These are phyloP conservation scores for Trichophyton verrucosum DNA, from an alignment of 2,329 filamentous ascomycete genomes.

Conservation along the genomic window DNA sequence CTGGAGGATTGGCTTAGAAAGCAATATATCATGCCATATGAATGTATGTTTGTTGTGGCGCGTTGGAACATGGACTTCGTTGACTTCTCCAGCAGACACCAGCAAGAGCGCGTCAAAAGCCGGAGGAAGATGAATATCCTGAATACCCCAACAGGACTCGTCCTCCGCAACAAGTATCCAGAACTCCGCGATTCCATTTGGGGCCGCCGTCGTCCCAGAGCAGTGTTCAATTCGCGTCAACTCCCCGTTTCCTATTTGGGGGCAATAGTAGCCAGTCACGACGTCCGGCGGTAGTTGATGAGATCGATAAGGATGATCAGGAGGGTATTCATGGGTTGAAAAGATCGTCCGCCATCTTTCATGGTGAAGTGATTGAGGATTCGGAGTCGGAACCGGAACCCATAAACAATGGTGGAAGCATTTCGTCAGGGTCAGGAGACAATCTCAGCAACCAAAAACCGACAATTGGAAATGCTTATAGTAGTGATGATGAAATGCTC, in stretches of 20 bases:
- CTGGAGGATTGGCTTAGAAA: not conserved
- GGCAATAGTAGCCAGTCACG: not conserved
- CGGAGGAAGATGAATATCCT: not conserved
- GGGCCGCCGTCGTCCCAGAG: conserved; percentile 8
- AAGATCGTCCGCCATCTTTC: not conserved
- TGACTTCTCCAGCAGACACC: not conserved
- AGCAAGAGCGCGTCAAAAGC: not conserved
- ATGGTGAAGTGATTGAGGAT: conserved; percentile 11
- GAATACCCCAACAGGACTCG: not conserved
- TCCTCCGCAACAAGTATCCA: not conserved
- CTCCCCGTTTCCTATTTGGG: conserved; percentile 13
- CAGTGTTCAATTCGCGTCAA: conserved; percentile 12
- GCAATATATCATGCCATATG: not conserved
- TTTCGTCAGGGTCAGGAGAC: not conserved
- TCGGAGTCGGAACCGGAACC: conserved; percentile 5
- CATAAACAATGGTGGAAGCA: not conserved
- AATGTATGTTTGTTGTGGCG: not conserved
- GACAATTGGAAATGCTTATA: conserved; percentile 15
- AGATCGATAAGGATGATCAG: conserved; percentile 5
- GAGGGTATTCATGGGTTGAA: not conserved
- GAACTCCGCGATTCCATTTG: conserved; percentile 13
- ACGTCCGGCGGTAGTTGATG: not conserved
- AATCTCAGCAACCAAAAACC: conserved; percentile 3
- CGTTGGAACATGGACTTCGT: not conserved
- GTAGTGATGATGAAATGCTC: conserved; percentile 20